Percentiles rank a stretch among this genome's conserved stretches.
Evolutionary conservation across 805 yeast species (phyloP).

Genomic region (Pichia rugopelliculosa): DNA sequence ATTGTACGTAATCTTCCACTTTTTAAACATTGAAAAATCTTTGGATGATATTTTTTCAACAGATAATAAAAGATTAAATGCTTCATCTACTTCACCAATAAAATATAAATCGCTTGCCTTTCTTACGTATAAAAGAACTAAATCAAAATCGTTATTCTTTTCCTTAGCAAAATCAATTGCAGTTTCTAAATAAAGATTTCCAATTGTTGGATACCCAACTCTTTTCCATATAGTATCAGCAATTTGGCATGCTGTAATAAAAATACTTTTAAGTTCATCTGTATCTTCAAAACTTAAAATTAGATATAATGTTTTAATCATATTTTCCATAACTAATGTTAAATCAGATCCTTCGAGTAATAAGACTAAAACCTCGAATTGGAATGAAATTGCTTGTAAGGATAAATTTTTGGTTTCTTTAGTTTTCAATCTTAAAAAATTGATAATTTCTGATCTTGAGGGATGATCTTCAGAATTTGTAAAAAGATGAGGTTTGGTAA

Average conservation of each 20-base stretch:
- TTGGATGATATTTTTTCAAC: conserved; percentile 20
- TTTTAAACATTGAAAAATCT: conserved; percentile 35
- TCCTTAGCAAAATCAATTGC: conserved; percentile 35
- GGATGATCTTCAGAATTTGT: conserved; percentile 30
- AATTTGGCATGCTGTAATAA: conserved; percentile 30
- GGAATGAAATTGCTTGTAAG: conserved; percentile 55
- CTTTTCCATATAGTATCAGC: conserved; percentile 43
- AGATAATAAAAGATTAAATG: conserved; percentile 31
- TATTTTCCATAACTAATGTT: conserved; percentile 42
- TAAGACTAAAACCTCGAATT: conserved; percentile 52
- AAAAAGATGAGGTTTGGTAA: conserved; percentile 51
- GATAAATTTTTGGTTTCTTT: conserved; percentile 38
- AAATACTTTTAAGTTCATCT: conserved; percentile 17
- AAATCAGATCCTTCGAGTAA: conserved; percentile 46
- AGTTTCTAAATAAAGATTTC: conserved; percentile 41
- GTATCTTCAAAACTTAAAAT: conserved; percentile 31
- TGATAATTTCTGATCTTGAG: conserved; percentile 59
- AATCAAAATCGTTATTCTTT: conserved; percentile 31
- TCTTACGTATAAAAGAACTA: conserved; percentile 33
- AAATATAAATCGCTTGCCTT: conserved; percentile 31
- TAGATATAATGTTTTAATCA: conserved; percentile 48
- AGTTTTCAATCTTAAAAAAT: conserved; percentile 50
- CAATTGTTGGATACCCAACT: conserved; percentile 40
- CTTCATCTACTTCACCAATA: conserved; percentile 35
- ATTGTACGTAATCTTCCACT: conserved; percentile 34